Evolutionary conservation across 306 rosid genomes (phyloP).

Genomic region (Malus fusca): DNA sequence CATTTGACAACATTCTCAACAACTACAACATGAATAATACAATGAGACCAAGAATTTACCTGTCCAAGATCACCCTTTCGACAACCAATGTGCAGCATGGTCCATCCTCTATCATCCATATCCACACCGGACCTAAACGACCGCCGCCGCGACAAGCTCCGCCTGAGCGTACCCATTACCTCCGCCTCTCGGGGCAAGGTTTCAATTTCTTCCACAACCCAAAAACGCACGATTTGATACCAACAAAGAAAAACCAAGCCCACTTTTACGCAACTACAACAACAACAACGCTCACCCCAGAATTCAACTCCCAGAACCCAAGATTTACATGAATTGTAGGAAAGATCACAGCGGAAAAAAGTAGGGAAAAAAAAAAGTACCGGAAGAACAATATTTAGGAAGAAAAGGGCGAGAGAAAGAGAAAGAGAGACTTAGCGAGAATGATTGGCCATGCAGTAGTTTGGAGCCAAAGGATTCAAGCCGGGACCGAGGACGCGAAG

Average conservation of each 20-base stretch:
- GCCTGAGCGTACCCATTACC: slow-evolving; percentile 21
- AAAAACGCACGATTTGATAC: neutral
- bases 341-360: neutral
- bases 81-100: slow-evolving; percentile 64
- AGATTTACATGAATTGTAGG: slow-evolving; percentile 30
- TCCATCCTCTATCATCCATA: slow-evolving; percentile 91
- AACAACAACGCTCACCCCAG: neutral
- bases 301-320: neutral
- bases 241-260: neutral
- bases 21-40: neutral
- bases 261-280: neutral
- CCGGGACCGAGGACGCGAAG: slow-evolving; percentile 94
- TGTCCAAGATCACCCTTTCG: slow-evolving; percentile 69
- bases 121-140: slow-evolving; percentile 35
- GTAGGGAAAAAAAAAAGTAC: neutral
- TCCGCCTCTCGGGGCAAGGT: slow-evolving; percentile 41
- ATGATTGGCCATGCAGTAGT: slow-evolving; percentile 69
- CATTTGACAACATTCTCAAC: neutral
- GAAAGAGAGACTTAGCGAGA: slow-evolving; percentile 57
- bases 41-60: slow-evolving; percentile 23
- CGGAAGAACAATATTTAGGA: neutral
- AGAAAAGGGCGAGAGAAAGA: neutral
- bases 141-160: slow-evolving; percentile 55
- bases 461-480: slow-evolving; percentile 86
- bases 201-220: neutral